Percentiles rank a stretch among this genome's conserved stretches.
Evolutionary conservation across 2,329 filamentous ascomycete genomes (phyloP).

Genomic region (Aspergillus ochraceus): DNA sequence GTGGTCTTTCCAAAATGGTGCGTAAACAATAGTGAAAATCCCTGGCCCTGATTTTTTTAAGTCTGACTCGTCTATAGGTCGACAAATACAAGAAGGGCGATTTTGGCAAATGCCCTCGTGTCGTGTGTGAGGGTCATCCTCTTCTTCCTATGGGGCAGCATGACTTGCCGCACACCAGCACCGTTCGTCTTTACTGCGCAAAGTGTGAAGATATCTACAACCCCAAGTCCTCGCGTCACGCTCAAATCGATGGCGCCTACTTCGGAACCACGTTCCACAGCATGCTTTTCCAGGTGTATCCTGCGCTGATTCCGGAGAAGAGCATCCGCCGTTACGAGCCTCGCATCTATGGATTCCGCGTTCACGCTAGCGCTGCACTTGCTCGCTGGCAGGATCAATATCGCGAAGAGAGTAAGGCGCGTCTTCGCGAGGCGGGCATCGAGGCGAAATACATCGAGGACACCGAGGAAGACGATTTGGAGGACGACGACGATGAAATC

Average conservation of each 20-base stretch:
- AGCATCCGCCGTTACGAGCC: slow-evolving; percentile 83
- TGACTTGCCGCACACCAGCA: slow-evolving; percentile 81
- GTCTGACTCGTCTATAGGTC: slow-evolving; percentile 58
- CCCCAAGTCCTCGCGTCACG: slow-evolving; percentile 94
- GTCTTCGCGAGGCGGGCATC: slow-evolving; percentile 67
- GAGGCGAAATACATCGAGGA: slow-evolving; percentile 77
- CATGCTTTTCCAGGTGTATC: slow-evolving; percentile 98
- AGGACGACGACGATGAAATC: slow-evolving; percentile 35
- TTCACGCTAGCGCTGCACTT: slow-evolving; percentile 84
- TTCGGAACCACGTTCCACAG: slow-evolving; percentile 98
- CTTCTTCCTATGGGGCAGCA: slow-evolving; percentile 93
- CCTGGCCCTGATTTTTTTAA: too few relatives aligned
- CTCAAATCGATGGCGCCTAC: slow-evolving; percentile 94
- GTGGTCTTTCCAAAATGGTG: slow-evolving; percentile 96
- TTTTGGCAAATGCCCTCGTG: slow-evolving; percentile 96
- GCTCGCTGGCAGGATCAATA: slow-evolving; percentile 86
- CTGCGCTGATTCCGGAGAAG: slow-evolving; percentile 83
- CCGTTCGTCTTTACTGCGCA: slow-evolving; percentile 95
- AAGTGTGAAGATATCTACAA: slow-evolving; percentile 99
- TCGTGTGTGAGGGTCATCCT: slow-evolving; percentile 90
- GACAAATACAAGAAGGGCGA: slow-evolving; percentile 99
- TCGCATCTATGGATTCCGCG: slow-evolving; percentile 90
- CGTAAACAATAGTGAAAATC: slow-evolving; percentile 21
- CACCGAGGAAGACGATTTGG: slow-evolving; percentile 56
- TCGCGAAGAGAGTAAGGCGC: slow-evolving; percentile 77